Conservation (phyloP, 2,329 filamentous ascomycete species). For the Colletotrichum brevisporum region DNA sequence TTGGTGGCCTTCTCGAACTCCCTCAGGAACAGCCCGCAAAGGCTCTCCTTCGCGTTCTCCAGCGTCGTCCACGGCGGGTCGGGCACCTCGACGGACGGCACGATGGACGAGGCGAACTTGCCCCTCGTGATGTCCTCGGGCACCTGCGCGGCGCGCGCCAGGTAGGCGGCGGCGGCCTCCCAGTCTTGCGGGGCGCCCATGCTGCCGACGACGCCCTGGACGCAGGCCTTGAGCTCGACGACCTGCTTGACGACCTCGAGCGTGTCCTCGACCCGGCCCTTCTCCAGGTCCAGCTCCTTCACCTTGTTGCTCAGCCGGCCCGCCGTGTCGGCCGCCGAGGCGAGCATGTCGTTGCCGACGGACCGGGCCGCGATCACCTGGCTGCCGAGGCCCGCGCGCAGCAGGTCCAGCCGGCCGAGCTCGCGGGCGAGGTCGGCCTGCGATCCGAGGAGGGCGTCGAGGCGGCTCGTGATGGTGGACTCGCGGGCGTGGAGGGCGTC, state of each 20-base stretch:
- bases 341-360: slow-evolving; percentile 92
- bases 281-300: slow-evolving; percentile 89
- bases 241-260: slow-evolving; percentile 95
- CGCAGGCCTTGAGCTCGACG: slow-evolving; percentile 95
- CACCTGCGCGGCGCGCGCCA: slow-evolving; percentile 85
- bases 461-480: slow-evolving; percentile 77
- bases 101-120: slow-evolving; percentile 90
- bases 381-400: slow-evolving; percentile 88
- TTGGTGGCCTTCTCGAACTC: slow-evolving; percentile 95
- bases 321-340: slow-evolving; percentile 87
- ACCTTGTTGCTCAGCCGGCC: slow-evolving; percentile 89
- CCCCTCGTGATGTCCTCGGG: slow-evolving; percentile 85
- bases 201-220: slow-evolving; percentile 92
- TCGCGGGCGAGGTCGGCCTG: slow-evolving; percentile 91
- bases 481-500: slow-evolving; percentile 83
- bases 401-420: slow-evolving; percentile 86
- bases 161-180: slow-evolving; percentile 94
- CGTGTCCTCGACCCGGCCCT: slow-evolving; percentile 90
- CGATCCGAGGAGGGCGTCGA: slow-evolving; percentile 83
- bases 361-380: slow-evolving; percentile 87
- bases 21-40: slow-evolving; percentile 90
- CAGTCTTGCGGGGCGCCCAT: slow-evolving; percentile 99
- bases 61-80: slow-evolving; percentile 91
- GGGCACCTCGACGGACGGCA: slow-evolving; percentile 95
- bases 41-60: slow-evolving; percentile 86